A percentile compares a stretch with the other conserved stretches of the same genome.
phyloP scores from a whole-genome alignment of 2,329 filamentous ascomycete genomes.

The Zymoseptoria tritici region DNA sequence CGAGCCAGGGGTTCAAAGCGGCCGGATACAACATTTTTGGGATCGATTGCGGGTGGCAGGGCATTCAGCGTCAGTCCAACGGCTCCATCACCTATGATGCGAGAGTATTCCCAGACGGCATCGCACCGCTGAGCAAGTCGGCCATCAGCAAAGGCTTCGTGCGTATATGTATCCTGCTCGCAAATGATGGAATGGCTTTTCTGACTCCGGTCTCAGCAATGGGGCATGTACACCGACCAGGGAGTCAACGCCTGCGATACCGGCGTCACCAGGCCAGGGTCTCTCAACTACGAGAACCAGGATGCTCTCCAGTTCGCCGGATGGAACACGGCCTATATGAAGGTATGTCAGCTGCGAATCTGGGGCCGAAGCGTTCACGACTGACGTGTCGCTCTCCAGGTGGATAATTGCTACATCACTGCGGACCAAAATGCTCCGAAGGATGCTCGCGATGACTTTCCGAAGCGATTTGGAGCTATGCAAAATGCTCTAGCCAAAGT shows the following conservation, averaged over 20 bases:
- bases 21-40: slow-evolving; percentile 50
- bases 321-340: slow-evolving; percentile 25
- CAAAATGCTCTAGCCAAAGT: slow-evolving; percentile 21
- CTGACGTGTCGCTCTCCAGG: slow-evolving; percentile 2
- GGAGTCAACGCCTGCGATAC: slow-evolving; percentile 23
- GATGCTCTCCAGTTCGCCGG: slow-evolving; percentile 23
- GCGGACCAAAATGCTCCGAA: slow-evolving; percentile 22
- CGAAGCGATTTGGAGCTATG: slow-evolving; percentile 20
- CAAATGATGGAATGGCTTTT: not conserved
- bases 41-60: slow-evolving; percentile 53
- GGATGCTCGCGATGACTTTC: slow-evolving; percentile 24
- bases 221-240: slow-evolving; percentile 47
- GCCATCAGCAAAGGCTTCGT: slow-evolving; percentile 41
- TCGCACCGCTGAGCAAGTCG: slow-evolving; percentile 43
- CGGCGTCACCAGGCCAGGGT: slow-evolving; percentile 11
- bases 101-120: slow-evolving; percentile 44
- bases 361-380: not conserved
- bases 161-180: not conserved
- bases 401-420: slow-evolving; percentile 28
- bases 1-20: slow-evolving; percentile 8
- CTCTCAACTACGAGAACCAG: slow-evolving; percentile 18
- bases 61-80: slow-evolving; percentile 31
- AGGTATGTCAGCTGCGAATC: slow-evolving; percentile 4
- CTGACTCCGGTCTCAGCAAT: slow-evolving; percentile 26
- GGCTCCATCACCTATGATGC: slow-evolving; percentile 46